Conservation (phyloP, 305 asterid species). For the Lippia alba region DNA sequence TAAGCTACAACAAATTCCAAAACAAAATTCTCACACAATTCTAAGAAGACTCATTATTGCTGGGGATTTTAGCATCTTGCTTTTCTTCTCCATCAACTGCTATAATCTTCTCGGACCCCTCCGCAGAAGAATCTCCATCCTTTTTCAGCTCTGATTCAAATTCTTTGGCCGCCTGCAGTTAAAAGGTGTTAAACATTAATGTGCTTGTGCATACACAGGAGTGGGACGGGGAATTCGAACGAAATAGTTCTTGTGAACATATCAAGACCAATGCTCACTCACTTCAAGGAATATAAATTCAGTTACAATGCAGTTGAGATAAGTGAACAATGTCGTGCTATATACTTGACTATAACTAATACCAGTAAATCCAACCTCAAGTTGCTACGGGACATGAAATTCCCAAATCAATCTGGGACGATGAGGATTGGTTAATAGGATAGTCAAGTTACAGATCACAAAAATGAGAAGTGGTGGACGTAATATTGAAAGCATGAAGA, state of each 20-base stretch:
- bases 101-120: constrained; percentile 34
- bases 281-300: background rate
- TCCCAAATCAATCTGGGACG: no score
- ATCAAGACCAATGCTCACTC: background rate
- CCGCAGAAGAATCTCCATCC: constrained; percentile 52
- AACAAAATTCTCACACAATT: background rate
- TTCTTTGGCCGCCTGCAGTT: constrained; percentile 81
- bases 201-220: background rate
- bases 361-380: background rate
- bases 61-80: constrained; percentile 44
- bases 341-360: background rate
- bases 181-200: constrained; percentile 14
- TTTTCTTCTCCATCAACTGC: constrained; percentile 46
- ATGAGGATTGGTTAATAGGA: no score
- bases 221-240: background rate
- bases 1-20: constrained; percentile 30
- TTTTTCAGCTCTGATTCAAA: constrained; percentile 82
- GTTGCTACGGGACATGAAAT: background rate
- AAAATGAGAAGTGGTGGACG: no score
- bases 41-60: constrained; percentile 44
- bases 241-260: background rate
- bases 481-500: no score
- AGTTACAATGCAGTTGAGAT: background rate
- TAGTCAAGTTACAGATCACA: no score
- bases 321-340: no score